Evolutionary conservation across 768 basidiomycete species (phyloP).

Genomic region (Boletus barrowsii): DNA sequence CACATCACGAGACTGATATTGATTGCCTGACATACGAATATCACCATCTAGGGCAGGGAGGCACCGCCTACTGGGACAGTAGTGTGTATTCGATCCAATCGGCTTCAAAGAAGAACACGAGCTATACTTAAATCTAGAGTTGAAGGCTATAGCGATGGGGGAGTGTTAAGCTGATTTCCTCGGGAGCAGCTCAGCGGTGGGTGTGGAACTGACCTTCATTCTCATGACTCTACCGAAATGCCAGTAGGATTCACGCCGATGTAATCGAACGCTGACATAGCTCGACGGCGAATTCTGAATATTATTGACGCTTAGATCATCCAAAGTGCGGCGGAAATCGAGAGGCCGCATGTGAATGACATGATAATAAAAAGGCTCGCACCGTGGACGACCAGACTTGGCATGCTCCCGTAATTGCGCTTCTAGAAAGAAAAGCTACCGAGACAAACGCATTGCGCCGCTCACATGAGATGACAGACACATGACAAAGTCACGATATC

Average conservation of each 20-base stretch:
- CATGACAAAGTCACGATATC: neutral
- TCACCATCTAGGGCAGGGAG: neutral
- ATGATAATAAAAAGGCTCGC: neutral
- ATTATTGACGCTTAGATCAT: neutral
- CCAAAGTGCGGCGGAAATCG: neutral
- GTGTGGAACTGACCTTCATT: neutral
- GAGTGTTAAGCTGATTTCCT: neutral
- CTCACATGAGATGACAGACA: slow-evolving; percentile 2
- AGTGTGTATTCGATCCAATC: neutral
- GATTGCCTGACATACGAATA: neutral
- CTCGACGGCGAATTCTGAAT: neutral
- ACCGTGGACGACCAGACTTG: neutral
- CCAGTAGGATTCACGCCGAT: neutral
- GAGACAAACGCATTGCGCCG: slow-evolving; percentile 4
- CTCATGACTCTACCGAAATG: too few relatives aligned
- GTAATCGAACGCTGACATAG: neutral
- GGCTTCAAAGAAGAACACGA: neutral
- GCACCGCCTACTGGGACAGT: too few relatives aligned
- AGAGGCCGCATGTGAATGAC: neutral
- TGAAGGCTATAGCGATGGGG: too few relatives aligned
- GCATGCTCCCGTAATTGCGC: neutral
- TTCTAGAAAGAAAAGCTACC: neutral
- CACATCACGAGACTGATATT: too few relatives aligned
- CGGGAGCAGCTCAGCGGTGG: neutral
- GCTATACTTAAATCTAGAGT: neutral